Evolutionary conservation across 2,329 filamentous ascomycete species (phyloP).

Genomic region (Fusarium musae): DNA sequence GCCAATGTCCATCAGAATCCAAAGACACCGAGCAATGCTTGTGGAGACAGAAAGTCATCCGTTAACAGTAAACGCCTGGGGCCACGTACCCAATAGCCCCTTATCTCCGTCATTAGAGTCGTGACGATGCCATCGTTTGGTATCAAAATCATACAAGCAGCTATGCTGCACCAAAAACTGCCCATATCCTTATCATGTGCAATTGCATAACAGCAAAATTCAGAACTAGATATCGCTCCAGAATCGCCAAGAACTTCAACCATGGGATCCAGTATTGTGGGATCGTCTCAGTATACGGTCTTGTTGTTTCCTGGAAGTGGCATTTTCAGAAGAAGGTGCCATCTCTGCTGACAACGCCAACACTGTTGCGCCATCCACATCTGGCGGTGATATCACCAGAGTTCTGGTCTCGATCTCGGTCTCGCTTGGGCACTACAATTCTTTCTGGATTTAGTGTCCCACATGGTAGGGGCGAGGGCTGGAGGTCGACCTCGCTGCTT

Average conservation of each 20-base stretch:
- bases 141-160: slow-evolving; percentile 46
- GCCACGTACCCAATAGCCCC: slow-evolving; percentile 28
- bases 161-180: slow-evolving; percentile 23
- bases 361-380: slow-evolving; percentile 67
- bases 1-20: slow-evolving; percentile 9
- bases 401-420: slow-evolving; percentile 47
- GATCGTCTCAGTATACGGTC: neutral
- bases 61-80: slow-evolving; percentile 37
- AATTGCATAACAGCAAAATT: slow-evolving; percentile 1
- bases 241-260: neutral
- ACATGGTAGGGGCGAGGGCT: slow-evolving; percentile 51
- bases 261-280: neutral
- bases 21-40: slow-evolving; percentile 30
- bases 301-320: neutral
- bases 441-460: slow-evolving; percentile 57
- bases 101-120: slow-evolving; percentile 40
- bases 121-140: slow-evolving; percentile 43
- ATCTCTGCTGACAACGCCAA: slow-evolving; percentile 64
- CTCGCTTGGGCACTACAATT: slow-evolving; percentile 47
- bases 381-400: slow-evolving; percentile 53
- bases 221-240: slow-evolving; percentile 2
- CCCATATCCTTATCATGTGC: neutral
- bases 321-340: slow-evolving; percentile 61
- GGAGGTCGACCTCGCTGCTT: slow-evolving; percentile 58
- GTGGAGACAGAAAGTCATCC: slow-evolving; percentile 28